Evolutionary conservation across 768 basidiomycete species (phyloP).

Genomic region (Boletus vermiculosoides): DNA sequence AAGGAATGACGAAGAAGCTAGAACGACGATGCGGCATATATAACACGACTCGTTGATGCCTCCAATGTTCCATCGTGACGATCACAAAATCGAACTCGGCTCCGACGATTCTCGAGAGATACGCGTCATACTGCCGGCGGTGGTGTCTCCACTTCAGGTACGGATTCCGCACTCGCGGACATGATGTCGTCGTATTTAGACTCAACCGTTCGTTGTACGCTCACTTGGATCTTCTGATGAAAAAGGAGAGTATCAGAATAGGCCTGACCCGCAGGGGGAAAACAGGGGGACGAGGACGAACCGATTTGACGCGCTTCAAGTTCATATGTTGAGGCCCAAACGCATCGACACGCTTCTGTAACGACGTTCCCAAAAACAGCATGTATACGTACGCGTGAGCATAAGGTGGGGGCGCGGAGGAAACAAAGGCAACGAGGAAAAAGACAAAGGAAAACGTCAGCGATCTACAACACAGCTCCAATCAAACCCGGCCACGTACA

Average conservation of each 20-base stretch:
- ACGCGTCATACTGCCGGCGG: not conserved
- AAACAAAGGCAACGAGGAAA: not conserved
- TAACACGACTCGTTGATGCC: not conserved
- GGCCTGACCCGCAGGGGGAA: not conserved
- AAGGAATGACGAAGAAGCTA: too few relatives aligned
- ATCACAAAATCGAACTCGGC: too few relatives aligned
- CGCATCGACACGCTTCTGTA: constrained; percentile 6
- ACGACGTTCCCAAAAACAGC: not conserved
- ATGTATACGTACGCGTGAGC: not conserved
- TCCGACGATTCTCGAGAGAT: not conserved
- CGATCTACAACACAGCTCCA: not conserved
- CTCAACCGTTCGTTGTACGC: constrained; percentile 15
- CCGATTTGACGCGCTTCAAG: constrained; percentile 2
- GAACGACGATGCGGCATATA: too few relatives aligned
- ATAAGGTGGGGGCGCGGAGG: not conserved
- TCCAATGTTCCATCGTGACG: not conserved
- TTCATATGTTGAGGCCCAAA: not conserved
- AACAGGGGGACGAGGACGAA: constrained; percentile 2
- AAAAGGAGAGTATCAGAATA: not conserved
- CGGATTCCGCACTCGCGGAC: not conserved
- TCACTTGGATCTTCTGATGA: constrained; percentile 18
- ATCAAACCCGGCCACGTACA: constrained; percentile 1
- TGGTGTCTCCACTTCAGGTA: not conserved
- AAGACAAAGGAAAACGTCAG: not conserved
- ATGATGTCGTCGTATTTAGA: constrained; percentile 13